These are phyloP conservation scores for Trametes cubensis DNA, from an alignment of 768 basidiomycete species.

Conservation along the genomic window DNA sequence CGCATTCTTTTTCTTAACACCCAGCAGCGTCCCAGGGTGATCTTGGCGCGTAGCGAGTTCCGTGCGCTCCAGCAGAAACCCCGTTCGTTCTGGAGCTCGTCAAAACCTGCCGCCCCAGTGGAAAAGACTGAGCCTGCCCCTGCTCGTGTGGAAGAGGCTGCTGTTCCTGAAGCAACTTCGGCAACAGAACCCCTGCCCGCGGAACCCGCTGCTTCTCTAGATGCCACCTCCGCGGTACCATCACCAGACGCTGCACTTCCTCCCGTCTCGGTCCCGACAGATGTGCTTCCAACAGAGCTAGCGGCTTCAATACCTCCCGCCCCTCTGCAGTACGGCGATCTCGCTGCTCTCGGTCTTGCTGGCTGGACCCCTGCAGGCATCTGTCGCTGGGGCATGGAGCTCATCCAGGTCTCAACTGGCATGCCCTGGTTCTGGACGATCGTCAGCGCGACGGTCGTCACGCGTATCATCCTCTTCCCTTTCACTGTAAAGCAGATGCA, in stretches of 20 bases:
- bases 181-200: conserved; percentile 10
- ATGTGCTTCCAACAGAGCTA: conserved; percentile 18
- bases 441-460: conserved; percentile 60
- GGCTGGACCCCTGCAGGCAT: conserved; percentile 68
- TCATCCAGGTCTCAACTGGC: conserved; percentile 67
- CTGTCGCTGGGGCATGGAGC: conserved; percentile 63
- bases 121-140: conserved; percentile 1
- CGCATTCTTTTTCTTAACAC: neutral
- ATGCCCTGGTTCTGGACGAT: conserved; percentile 88
- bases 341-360: conserved; percentile 66
- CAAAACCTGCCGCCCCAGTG: conserved; percentile 8
- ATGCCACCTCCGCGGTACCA: conserved; percentile 4
- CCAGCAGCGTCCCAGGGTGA: conserved; percentile 8
- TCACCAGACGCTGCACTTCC: conserved; percentile 15
- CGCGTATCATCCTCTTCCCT: conserved; percentile 64
- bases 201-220: conserved; percentile 19
- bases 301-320: conserved; percentile 26
- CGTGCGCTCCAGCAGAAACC: conserved; percentile 2
- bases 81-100: conserved; percentile 14
- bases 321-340: conserved; percentile 70
- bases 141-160: neutral
- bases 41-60: conserved; percentile 6
- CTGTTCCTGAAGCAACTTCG: neutral
- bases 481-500: conserved; percentile 58
- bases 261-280: conserved; percentile 13